phyloP scores from a whole-genome alignment of 179 eudicot genomes.

The Carnegiea gigantea region DNA sequence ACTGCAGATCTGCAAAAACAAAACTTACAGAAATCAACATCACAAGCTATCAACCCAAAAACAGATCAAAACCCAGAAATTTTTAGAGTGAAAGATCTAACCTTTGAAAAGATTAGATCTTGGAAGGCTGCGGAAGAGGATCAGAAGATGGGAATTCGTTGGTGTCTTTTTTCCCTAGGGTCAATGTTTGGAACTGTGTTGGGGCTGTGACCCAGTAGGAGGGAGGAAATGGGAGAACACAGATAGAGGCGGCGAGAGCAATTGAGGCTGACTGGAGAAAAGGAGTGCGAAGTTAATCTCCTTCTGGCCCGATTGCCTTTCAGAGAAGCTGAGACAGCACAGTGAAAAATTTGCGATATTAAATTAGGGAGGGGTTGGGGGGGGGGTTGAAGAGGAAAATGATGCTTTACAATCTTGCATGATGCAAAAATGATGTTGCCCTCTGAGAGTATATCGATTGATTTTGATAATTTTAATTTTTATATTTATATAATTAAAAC shows the following conservation, averaged over 20 bases:
- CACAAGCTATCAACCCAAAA: neutral
- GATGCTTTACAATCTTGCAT: neutral
- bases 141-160: slow-evolving; percentile 5
- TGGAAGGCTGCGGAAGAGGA: neutral
- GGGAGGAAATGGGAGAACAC: slow-evolving; percentile 2
- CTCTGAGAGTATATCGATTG: no score
- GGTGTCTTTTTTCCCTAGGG: neutral
- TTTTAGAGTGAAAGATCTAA: slow-evolving; percentile 18
- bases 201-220: neutral
- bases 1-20: slow-evolving; percentile 32
- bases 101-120: slow-evolving; percentile 19
- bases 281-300: neutral
- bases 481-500: no score
- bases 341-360: neutral
- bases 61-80: neutral
- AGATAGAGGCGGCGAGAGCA: slow-evolving; percentile 21
- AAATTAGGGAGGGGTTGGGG: no score
- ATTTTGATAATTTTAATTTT: no score
- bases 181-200: neutral
- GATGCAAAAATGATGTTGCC: neutral
- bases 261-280: neutral
- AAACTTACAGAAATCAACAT: neutral
- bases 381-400: no score
- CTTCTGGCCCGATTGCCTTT: neutral
- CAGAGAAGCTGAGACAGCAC: neutral